Evolutionary conservation across 352 stramenopile genomes (phyloP).

Genomic region (Pythium sukuiense): DNA sequence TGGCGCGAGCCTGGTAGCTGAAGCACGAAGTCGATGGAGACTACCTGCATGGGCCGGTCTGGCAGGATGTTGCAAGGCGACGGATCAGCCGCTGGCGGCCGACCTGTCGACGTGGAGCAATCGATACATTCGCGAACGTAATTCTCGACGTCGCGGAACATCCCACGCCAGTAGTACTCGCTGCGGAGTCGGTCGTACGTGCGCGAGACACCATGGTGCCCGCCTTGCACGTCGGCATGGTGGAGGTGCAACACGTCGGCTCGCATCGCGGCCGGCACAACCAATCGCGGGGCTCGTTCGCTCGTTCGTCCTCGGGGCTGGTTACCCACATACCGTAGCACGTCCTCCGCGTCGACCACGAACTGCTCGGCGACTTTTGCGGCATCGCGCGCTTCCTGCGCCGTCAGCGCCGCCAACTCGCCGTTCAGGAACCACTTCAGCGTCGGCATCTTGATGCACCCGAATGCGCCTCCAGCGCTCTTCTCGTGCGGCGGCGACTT

Average conservation of each 20-base stretch:
- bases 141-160: slow-evolving; percentile 13
- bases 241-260: slow-evolving; percentile 9
- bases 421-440: too few relatives aligned
- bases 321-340: too few relatives aligned
- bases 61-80: slow-evolving; percentile 13
- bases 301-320: too few relatives aligned
- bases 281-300: too few relatives aligned
- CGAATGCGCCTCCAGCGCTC: too few relatives aligned
- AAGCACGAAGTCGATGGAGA: slow-evolving; percentile 26
- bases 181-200: slow-evolving; percentile 11
- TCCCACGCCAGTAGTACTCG: slow-evolving; percentile 20
- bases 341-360: too few relatives aligned
- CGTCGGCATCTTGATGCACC: too few relatives aligned
- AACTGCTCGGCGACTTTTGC: too few relatives aligned
- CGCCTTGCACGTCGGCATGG: slow-evolving; percentile 10
- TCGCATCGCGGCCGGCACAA: slow-evolving; percentile 7
- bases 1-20: too few relatives aligned
- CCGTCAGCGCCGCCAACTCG: too few relatives aligned
- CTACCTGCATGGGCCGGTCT: slow-evolving; percentile 6
- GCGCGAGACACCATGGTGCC: slow-evolving; percentile 15
- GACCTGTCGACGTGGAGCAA: slow-evolving; percentile 11
- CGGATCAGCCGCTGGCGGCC: neutral
- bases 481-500: too few relatives aligned
- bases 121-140: slow-evolving; percentile 17
- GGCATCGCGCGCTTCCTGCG: too few relatives aligned